Evolutionary conservation across 1,139 yeast genomes (phyloP), one percentile per base, ranked within the genome.

Genomic region (Spathaspora sp.): DNA sequence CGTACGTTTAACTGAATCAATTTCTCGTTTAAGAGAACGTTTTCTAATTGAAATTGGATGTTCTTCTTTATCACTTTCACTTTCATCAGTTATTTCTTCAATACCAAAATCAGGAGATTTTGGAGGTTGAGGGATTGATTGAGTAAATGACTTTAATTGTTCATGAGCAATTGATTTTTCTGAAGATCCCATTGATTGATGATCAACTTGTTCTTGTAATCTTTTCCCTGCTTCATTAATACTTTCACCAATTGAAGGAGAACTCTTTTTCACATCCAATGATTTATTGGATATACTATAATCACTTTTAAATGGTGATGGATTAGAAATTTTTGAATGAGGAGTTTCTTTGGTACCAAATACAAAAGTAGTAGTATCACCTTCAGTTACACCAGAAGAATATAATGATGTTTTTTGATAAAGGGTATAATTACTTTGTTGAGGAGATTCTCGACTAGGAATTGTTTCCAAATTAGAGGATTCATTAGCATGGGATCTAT

Each of bases 21-120:
- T 20, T 20, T 20, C 23, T 39, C 31, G 20, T 34, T 13, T 34
- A 17, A 25, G 24, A 27, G 23, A 39, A 16, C 37, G 43, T 20
- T 40, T 29, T 11, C 20, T 25, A 27, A 25, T 9, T 10, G 25
- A 13, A 8, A 37, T 61, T 23, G 46, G 42, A 38, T 46, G 51
- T 29, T 50, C 51, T 5, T 33, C 20, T 17, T 34, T 11, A 31
- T 60, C 67, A 18, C 50, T 56, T 37, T 68, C 72, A 47, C 69
- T 62, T 41, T 65, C 71, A 41, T 64, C 71, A 7, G 57, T 54
- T 3, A 65, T 64, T 53, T 71, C 76, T 51, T 71, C 76, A 42
- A 70, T 71, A 6, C 75, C 76, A 54, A 65, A 68, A 47, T 70
- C 75, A 2, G 67, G 69, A 4, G 64, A 56, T 11, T 52, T 42